Evolutionary conservation across 352 stramenopile genomes (phyloP), one percentile per base, ranked within the genome.

Genomic region (Halophytophthora polymorphica): DNA sequence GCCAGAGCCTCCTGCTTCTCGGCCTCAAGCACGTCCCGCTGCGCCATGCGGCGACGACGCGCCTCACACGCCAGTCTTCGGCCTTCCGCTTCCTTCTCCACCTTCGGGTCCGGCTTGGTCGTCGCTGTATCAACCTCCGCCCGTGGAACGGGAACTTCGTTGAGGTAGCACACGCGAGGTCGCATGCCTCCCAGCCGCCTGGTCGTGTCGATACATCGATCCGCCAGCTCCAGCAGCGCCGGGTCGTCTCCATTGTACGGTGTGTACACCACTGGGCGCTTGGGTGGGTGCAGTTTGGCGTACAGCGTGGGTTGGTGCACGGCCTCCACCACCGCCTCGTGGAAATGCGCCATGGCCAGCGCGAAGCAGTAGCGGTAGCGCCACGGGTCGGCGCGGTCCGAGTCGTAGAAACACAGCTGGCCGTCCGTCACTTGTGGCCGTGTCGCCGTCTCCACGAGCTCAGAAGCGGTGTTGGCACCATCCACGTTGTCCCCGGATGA

Each of bases 321-420:
- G 2, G 84, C 64, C 10, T 75, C 56, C 37, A 83, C 66, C 43
- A 69, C 58, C n/a, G 75, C 53, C 2, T 58, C 50, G 35, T 87
- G 66, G 41, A 76, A 88, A 37, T 85, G 67, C 1, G 75, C 77
- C 36, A 87, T 51, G 3, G 77, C 70, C 2, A 91, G 37, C 12
- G 61, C 55, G 41, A 89, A 91, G 53, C 80, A 91, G 48, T 88
- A 89, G 45, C 63, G 64, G 13, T 73, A 64, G 42, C 76, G 68
- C 44, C 67, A 83, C n/a, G 77, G 70, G 15, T 77, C 61, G n/a
- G 54, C 49, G 29, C 78, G 62, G 19, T 86, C 69, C 2, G 61
- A 59, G 53, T 91, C 82, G 49, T 68, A 88, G 28, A 91, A 86
- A 53, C 81, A 91, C 25, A 89, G 53, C 45, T 73, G 50, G 15